Percentiles rank a stretch among this genome's conserved stretches.
Evolutionary conservation across 2,329 filamentous ascomycete genomes (phyloP).

Genomic region (Xylariales sp.): DNA sequence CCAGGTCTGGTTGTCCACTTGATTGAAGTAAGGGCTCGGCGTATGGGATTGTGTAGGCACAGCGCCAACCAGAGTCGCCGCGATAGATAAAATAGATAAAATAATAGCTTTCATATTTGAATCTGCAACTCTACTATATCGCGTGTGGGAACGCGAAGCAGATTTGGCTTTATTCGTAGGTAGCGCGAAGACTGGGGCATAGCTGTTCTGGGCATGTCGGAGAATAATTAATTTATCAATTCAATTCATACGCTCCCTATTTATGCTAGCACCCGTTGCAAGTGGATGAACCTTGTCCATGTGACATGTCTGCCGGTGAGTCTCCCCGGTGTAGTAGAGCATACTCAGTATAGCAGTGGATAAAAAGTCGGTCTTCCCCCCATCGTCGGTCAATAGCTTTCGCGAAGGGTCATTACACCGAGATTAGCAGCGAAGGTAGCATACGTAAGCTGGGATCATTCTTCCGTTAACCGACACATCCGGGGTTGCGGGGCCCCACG

Average conservation of each 20-base stretch:
- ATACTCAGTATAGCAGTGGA: not conserved
- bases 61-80: conserved; percentile 10
- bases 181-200: not conserved
- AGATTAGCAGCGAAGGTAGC: not conserved
- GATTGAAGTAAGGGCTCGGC: conserved; percentile 44
- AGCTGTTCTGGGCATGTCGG: not conserved
- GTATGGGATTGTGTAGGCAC: conserved; percentile 7
- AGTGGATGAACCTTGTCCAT: not conserved
- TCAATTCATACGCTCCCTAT: not conserved
- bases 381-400: conserved; percentile 18
- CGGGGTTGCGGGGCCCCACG: conserved; percentile 20
- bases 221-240: not conserved
- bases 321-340: not conserved
- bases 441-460: not conserved
- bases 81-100: conserved; percentile 11
- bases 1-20: conserved; percentile 47
- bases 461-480: not conserved
- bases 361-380: not conserved
- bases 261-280: not conserved
- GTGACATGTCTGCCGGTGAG: not conserved
- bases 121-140: not conserved
- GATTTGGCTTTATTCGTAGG: not conserved
- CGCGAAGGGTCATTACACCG: not conserved
- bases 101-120: conserved; percentile 13
- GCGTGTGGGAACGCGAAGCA: not conserved